Base-by-base conservation (phyloP, 371 early-diverging fungal species). In the Mucor lusitanicus region DNA sequence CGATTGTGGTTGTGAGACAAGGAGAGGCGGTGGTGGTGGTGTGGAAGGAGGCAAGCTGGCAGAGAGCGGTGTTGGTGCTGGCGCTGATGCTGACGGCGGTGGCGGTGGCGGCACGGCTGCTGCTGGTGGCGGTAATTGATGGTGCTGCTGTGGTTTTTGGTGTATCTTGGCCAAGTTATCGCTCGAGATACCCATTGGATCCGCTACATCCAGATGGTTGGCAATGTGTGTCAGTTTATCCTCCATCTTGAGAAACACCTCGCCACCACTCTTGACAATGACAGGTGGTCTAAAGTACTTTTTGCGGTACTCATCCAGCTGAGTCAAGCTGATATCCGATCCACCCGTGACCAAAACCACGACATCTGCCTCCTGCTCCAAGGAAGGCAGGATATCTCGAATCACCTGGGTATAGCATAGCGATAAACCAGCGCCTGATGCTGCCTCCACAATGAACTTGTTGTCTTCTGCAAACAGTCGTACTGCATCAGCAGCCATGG, bases 311-410 rank as follows among this genome's bases (percentile, higher is more conserved):
- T 81, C 71, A 11, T 81, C 83, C 57, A 88, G 61, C 23, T 79
- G 74, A 5, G 76, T 74, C 11, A 88, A 66, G 37, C 74, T 81
- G 37, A 87, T 80, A 59, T 88, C 86, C 6, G 87, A 87, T 17
- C 88, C 88, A 21, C 88, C 88, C 23, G 87, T 86, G 32, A 87
- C 84, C 42, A 88, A 71, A 3, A 88, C 75, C 8, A 88, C 83
- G 6, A 88, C 77, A 56, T 87, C 83, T 6, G 83, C 83, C 3
- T 79, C 69, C 15, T 77, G 70, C 6, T 74, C 71, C 21, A 88
- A 68, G 23, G 84, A 73, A 0, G 88, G 87, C 56, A 87, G 63
- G 19, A 87, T 83, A 55, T 87, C 82, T 17, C 83, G 75, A 35
- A 88, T 78, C 13, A 87, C 70, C 19, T 84, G 80, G 19, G 87